A percentile compares a stretch with the other conserved stretches of the same genome.
phyloP scores from a whole-genome alignment of 768 basidiomycete genomes.

The Serendipita sp. region DNA sequence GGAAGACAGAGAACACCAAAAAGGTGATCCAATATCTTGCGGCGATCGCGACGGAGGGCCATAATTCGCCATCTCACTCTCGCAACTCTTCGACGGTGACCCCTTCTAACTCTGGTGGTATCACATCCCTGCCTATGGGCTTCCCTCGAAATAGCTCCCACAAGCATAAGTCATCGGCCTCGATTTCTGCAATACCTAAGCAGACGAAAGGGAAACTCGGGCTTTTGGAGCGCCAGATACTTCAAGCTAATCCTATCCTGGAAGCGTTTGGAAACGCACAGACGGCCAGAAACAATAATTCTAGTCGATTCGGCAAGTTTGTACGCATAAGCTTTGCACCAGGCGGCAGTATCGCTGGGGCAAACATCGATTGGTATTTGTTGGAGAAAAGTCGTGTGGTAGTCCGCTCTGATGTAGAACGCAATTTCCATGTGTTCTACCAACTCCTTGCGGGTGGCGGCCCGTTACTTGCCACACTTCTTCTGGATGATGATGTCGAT shows the following conservation, averaged over 20 bases:
- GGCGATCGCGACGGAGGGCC: slow-evolving; percentile 77
- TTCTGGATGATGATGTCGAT: slow-evolving; percentile 56
- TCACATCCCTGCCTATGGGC: slow-evolving; percentile 39
- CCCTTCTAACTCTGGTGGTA: slow-evolving; percentile 24
- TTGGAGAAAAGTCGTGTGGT: slow-evolving; percentile 95
- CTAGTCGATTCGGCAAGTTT: slow-evolving; percentile 97
- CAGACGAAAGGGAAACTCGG: slow-evolving; percentile 65
- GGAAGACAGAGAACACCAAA: slow-evolving; percentile 95
- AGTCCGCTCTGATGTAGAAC: slow-evolving; percentile 68
- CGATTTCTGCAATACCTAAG: slow-evolving; percentile 29
- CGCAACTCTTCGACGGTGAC: slow-evolving; percentile 46
- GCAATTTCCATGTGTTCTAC: slow-evolving; percentile 95
- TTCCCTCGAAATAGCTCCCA: slow-evolving; percentile 52
- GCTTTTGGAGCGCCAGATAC: slow-evolving; percentile 84
- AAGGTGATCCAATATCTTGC: slow-evolving; percentile 99
- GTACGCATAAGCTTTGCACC: slow-evolving; percentile 88
- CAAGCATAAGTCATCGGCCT: slow-evolving; percentile 32
- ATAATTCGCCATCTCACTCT: slow-evolving; percentile 45
- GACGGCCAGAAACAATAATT: slow-evolving; percentile 96
- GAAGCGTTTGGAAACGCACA: slow-evolving; percentile 99
- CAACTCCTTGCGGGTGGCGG: slow-evolving; percentile 72
- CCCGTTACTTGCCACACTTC: slow-evolving; percentile 49
- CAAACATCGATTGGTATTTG: slow-evolving; percentile 98
- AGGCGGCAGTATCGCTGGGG: slow-evolving; percentile 88
- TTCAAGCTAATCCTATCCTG: slow-evolving; percentile 92